Percentiles rank a stretch among this genome's conserved stretches.
Conservation (phyloP, 306 rosid species). For the Quercus gilva region DNA sequence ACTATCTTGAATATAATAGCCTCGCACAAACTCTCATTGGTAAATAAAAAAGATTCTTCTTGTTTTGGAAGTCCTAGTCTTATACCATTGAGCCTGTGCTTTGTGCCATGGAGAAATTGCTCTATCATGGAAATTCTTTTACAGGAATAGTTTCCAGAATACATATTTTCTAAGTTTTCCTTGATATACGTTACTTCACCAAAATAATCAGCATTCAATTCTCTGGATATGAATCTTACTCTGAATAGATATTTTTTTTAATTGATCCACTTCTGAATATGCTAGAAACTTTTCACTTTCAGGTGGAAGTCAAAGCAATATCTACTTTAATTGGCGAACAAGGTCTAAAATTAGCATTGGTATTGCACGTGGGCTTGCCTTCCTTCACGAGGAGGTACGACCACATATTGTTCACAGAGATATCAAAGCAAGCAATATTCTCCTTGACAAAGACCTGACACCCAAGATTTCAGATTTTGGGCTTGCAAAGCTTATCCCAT, state of each 20-base stretch:
- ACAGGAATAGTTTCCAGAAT: not conserved
- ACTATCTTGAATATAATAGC: constrained; percentile 92
- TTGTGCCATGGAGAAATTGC: not conserved
- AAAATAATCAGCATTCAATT: not conserved
- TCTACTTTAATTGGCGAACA: constrained; percentile 66
- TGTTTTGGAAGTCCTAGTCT: not conserved
- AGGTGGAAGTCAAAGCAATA: constrained; percentile 54
- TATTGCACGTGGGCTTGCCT: constrained; percentile 83
- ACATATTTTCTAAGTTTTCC: not conserved
- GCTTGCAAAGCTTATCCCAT: constrained; percentile 87
- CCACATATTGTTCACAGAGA: constrained; percentile 92
- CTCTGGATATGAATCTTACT: not conserved
- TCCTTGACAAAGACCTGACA: constrained; percentile 66
- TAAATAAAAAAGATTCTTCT: constrained; percentile 28
- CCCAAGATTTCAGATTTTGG: constrained; percentile 97
- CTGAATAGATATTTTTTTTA: not conserved
- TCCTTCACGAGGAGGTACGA: constrained; percentile 82
- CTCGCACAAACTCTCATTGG: constrained; percentile 84
- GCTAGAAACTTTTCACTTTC: constrained; percentile 26
- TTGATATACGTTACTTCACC: not conserved
- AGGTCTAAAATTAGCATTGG: constrained; percentile 60
- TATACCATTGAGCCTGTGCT: constrained; percentile 1
- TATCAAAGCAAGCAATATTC: constrained; percentile 96
- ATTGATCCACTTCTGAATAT: constrained; percentile 9
- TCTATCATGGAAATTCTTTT: not conserved